Conservation (phyloP, 2,329 filamentous ascomycete species). For the Coniochaeta ligniaria region DNA sequence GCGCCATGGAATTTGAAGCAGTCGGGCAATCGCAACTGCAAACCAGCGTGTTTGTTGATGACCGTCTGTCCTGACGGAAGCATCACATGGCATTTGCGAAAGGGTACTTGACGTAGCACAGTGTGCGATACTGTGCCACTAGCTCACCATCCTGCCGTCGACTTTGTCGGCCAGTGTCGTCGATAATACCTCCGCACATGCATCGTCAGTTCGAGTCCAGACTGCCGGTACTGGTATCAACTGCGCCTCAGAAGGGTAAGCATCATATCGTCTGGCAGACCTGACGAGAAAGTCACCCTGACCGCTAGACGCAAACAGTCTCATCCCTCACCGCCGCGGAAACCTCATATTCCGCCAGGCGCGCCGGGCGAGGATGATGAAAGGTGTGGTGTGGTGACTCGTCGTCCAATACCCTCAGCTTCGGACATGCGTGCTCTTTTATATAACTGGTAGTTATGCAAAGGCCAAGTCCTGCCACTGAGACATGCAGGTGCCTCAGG, state of each 20-base stretch:
- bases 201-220: not conserved
- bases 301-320: too few relatives aligned
- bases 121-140: not conserved
- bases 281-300: too few relatives aligned
- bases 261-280: too few relatives aligned
- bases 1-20: not conserved
- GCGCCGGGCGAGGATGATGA: too few relatives aligned
- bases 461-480: not conserved
- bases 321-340: too few relatives aligned
- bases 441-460: too few relatives aligned
- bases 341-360: too few relatives aligned
- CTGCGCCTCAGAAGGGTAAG: too few relatives aligned
- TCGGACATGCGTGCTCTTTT: too few relatives aligned
- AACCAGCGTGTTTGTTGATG: not conserved
- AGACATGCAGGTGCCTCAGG: not conserved
- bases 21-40: not conserved
- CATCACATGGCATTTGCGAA: not conserved
- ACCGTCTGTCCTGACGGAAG: not conserved
- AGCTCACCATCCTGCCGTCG: not conserved
- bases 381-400: too few relatives aligned
- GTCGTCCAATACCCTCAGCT: too few relatives aligned
- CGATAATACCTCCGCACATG: not conserved
- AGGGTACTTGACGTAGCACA: not conserved
- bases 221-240: too few relatives aligned
- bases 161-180: not conserved